These are phyloP conservation scores for Penicillium sp. DNA, from an alignment of 2,329 filamentous ascomycete genomes.

Conservation along the genomic window DNA sequence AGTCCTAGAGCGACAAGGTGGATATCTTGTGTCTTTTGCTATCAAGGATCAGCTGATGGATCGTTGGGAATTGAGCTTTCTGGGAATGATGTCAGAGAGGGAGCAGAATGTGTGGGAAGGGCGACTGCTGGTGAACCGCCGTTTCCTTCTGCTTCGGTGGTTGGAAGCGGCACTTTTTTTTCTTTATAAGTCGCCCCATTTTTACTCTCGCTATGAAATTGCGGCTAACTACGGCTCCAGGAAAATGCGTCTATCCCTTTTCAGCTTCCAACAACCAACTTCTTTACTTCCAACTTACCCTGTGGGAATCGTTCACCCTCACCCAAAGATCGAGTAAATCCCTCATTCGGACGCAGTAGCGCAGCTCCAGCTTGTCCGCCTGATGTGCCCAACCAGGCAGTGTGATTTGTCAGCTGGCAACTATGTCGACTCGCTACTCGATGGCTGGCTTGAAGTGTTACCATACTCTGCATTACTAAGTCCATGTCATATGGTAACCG, in stretches of 20 bases:
- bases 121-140: constrained; percentile 22
- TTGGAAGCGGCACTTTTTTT: constrained; percentile 32
- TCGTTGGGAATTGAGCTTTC: constrained; percentile 8
- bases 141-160: constrained; percentile 25
- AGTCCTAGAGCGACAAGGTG: constrained; percentile 16
- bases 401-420: background rate
- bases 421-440: background rate
- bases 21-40: constrained; percentile 10
- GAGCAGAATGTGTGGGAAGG: constrained; percentile 17
- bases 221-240: constrained; percentile 32
- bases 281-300: background rate
- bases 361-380: background rate
- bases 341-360: background rate
- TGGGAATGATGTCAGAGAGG: constrained; percentile 3
- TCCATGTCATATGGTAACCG: background rate
- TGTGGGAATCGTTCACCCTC: too few species aligned
- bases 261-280: background rate
- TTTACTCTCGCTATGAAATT: background rate
- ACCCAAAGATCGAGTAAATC: background rate
- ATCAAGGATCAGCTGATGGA: constrained; percentile 9
- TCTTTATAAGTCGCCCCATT: constrained; percentile 39
- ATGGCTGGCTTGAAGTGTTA: background rate
- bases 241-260: background rate
- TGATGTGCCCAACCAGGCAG: background rate
- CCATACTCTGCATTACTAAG: background rate